A percentile compares a stretch with the other conserved stretches of the same genome.
Conservation (phyloP, 345 rosid species). For the Boechera divaricarpa region DNA sequence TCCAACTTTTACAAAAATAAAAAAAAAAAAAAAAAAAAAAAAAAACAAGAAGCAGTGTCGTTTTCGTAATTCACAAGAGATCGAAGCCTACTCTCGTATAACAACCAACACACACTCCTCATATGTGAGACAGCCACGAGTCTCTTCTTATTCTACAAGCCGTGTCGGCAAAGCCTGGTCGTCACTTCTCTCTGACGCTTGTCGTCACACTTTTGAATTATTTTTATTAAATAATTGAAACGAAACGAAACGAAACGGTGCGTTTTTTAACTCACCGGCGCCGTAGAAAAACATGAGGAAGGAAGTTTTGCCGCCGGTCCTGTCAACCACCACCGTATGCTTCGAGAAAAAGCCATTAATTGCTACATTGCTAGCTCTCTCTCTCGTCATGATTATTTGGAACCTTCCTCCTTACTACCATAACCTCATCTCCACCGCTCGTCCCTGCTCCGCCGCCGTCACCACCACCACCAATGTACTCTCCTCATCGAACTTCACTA, state of each 20-base stretch:
- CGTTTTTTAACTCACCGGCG: constrained; percentile 20
- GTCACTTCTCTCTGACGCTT: constrained; percentile 36
- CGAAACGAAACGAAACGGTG: background rate
- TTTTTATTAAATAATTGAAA: background rate
- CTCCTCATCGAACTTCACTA: constrained; percentile 28
- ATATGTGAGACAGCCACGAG: constrained; percentile 30
- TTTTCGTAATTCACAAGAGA: constrained; percentile 41
- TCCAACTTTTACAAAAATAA: background rate
- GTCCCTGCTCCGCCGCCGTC: constrained; percentile 45
- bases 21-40: too few species aligned
- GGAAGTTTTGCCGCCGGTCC: constrained; percentile 48
- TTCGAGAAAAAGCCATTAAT: constrained; percentile 71
- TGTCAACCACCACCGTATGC: constrained; percentile 49
- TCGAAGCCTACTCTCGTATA: constrained; percentile 17
- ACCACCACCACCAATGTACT: constrained; percentile 34
- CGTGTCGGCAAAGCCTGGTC: constrained; percentile 47
- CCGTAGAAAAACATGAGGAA: constrained; percentile 55
- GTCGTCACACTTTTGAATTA: background rate
- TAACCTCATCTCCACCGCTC: constrained; percentile 60
- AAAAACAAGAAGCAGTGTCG: constrained; percentile 31
- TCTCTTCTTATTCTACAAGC: constrained; percentile 1
- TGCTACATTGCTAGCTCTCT: constrained; percentile 69
- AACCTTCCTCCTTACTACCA: constrained; percentile 81
- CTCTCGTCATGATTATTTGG: constrained; percentile 74
- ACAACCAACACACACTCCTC: background rate